Percentiles rank a stretch among this genome's conserved stretches.
Evolutionary conservation across 345 rosid species (phyloP).

Genomic region (Eucalyptus erythrocorys): DNA sequence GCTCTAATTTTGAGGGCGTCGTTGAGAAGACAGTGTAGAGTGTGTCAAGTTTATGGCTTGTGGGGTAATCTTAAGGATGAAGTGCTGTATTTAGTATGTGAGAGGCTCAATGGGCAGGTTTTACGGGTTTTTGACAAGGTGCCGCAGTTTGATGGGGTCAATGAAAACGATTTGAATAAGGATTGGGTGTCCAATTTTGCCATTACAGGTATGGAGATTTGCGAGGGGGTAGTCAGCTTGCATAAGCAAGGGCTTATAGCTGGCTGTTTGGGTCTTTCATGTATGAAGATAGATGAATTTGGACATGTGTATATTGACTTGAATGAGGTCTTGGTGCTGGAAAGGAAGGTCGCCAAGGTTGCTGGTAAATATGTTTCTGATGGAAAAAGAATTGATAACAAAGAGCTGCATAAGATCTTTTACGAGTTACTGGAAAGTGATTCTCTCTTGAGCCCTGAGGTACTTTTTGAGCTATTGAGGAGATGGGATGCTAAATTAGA

Average conservation of each 20-base stretch:
- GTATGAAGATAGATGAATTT: slow-evolving; percentile 48
- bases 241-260: slow-evolving; percentile 36
- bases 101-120: slow-evolving; percentile 14
- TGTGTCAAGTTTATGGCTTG: slow-evolving; percentile 50
- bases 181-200: slow-evolving; percentile 38
- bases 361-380: slow-evolving; percentile 8
- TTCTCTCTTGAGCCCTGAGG: slow-evolving; percentile 53
- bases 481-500: slow-evolving; percentile 11
- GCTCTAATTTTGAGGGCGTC: slow-evolving; percentile 12
- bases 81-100: slow-evolving; percentile 47
- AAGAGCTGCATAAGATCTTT: slow-evolving; percentile 13
- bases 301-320: slow-evolving; percentile 48
- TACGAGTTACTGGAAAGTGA: slow-evolving; percentile 16
- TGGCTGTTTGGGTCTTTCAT: slow-evolving; percentile 49
- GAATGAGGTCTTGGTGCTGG: slow-evolving; percentile 29
- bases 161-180: slow-evolving; percentile 5
- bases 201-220: slow-evolving; percentile 52
- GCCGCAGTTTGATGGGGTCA: neutral
- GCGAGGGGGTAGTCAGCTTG: slow-evolving; percentile 52
- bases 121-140: neutral
- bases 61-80: slow-evolving; percentile 63
- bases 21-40: slow-evolving; percentile 8
- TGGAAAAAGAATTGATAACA: slow-evolving; percentile 11
- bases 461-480: slow-evolving; percentile 36
- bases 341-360: slow-evolving; percentile 15